phyloP scores from a whole-genome alignment of 345 rosid genomes.

The Sisymbrium altissimum region DNA sequence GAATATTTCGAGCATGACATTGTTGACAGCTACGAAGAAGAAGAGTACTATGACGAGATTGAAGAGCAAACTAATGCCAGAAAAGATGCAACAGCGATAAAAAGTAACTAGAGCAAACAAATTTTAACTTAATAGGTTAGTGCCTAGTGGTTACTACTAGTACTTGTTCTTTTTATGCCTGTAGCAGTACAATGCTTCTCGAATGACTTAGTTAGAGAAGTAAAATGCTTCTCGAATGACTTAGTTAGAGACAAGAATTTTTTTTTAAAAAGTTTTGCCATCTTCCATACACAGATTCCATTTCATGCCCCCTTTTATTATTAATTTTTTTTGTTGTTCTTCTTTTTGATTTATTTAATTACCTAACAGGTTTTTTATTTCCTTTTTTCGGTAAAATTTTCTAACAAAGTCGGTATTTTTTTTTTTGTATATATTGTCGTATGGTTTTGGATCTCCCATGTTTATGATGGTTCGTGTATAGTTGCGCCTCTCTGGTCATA shows the following conservation, averaged over 20 bases:
- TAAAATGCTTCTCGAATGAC: background rate
- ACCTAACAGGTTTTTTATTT: background rate
- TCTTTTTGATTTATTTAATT: background rate
- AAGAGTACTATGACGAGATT: conserved; percentile 18
- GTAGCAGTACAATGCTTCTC: background rate
- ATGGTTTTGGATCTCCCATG: no score
- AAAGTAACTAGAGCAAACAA: background rate
- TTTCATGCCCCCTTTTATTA: background rate
- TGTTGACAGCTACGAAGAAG: conserved; percentile 33
- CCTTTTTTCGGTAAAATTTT: no score
- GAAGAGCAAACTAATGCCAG: background rate
- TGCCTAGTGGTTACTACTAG: background rate
- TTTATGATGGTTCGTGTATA: no score
- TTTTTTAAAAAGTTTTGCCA: background rate
- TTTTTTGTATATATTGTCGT: no score
- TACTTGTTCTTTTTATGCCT: background rate
- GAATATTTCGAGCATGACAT: conserved; percentile 43
- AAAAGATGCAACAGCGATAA: background rate
- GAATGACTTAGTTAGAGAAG: background rate
- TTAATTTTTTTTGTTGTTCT: background rate
- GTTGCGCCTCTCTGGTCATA: no score
- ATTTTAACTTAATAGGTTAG: background rate
- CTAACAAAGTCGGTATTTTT: no score
- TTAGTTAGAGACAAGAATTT: background rate
- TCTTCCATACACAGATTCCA: background rate